phyloP scores from a whole-genome alignment of 2,329 filamentous ascomycete species.

The Myriangium duriaei region DNA sequence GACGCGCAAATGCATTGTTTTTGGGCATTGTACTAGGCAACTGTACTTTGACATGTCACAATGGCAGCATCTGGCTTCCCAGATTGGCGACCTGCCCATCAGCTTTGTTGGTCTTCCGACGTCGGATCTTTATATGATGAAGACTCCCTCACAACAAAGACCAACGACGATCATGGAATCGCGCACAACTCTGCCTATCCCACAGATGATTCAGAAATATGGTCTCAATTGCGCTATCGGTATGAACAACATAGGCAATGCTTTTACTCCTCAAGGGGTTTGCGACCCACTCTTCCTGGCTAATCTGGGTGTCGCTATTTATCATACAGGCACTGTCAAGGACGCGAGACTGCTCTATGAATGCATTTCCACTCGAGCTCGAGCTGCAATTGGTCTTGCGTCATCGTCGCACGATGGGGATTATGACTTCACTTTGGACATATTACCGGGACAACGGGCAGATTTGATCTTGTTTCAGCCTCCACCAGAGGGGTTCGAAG shows the following conservation, averaged over 20 bases:
- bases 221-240: conserved; percentile 48
- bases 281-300: conserved; percentile 54
- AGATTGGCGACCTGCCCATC: conserved; percentile 44
- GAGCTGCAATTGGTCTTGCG: conserved; percentile 20
- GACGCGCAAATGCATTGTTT: conserved; percentile 38
- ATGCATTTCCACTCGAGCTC: conserved; percentile 25
- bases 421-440: background rate
- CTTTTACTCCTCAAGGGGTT: conserved; percentile 58
- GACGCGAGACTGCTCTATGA: conserved; percentile 49
- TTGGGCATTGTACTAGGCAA: conserved; percentile 58
- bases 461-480: conserved; percentile 2
- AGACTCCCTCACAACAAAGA: conserved; percentile 22
- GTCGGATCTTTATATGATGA: conserved; percentile 62
- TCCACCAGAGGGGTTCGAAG: background rate
- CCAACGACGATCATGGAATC: conserved; percentile 19
- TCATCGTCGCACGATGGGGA: background rate
- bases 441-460: background rate
- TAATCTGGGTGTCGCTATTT: conserved; percentile 51
- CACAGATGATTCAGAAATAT: conserved; percentile 46
- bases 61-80: conserved; percentile 36
- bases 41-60: conserved; percentile 41
- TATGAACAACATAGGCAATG: conserved; percentile 63
- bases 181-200: conserved; percentile 51
- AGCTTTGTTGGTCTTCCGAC: conserved; percentile 58
- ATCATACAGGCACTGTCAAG: conserved; percentile 50